These are phyloP conservation scores for Cylindrotheca fusiformis DNA, from an alignment of 108 stramenopile genomes.

Conservation along the genomic window DNA sequence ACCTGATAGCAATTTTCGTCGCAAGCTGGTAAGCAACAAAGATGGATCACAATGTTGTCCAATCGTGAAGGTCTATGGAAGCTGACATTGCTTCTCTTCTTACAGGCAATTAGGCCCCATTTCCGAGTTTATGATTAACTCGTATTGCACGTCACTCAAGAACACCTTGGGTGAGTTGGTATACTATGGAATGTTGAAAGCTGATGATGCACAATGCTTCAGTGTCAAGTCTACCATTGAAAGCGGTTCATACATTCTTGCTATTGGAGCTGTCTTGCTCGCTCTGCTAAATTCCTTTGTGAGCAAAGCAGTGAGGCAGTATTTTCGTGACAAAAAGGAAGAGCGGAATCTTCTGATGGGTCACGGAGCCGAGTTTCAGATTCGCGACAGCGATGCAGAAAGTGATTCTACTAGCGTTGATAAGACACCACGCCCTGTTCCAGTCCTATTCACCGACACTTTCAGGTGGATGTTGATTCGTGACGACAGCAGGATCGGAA, in stretches of 20 bases:
- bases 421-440: slow-evolving; percentile 24
- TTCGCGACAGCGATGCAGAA: slow-evolving; percentile 9
- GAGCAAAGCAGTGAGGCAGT: slow-evolving; percentile 39
- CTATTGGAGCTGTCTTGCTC: slow-evolving; percentile 41
- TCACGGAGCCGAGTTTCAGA: background rate
- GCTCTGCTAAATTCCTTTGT: slow-evolving; percentile 45
- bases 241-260: slow-evolving; percentile 58
- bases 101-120: slow-evolving; percentile 59
- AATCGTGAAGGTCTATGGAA: too few relatives aligned
- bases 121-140: slow-evolving; percentile 71
- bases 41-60: background rate
- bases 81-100: background rate
- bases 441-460: slow-evolving; percentile 45
- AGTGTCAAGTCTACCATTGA: slow-evolving; percentile 58
- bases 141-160: slow-evolving; percentile 56
- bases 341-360: background rate
- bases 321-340: slow-evolving; percentile 22
- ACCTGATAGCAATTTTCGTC: slow-evolving; percentile 64
- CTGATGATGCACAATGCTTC: slow-evolving; percentile 77
- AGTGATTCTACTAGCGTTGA: slow-evolving; percentile 30
- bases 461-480: slow-evolving; percentile 39
- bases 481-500: background rate
- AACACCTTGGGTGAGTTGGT: slow-evolving; percentile 51
- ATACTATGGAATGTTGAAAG: slow-evolving; percentile 59
- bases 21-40: slow-evolving; percentile 47